Evolutionary conservation across 768 basidiomycete genomes (phyloP).

Genomic region (Sarcomyxa edulis): DNA sequence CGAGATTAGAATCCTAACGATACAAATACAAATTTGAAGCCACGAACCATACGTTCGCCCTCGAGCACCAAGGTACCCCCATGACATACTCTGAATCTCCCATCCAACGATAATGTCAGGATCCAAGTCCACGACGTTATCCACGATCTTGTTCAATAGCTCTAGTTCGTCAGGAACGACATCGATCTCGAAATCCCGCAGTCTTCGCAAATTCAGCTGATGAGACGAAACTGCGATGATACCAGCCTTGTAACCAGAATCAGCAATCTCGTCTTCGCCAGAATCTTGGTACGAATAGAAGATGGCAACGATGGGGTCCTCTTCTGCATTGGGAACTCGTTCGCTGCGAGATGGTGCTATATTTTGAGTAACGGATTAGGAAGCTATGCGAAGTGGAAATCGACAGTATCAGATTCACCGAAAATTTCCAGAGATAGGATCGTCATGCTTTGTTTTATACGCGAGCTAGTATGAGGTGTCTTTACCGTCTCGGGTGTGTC

Average conservation of each 20-base stretch:
- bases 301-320: constrained; percentile 60
- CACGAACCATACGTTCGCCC: constrained; percentile 51
- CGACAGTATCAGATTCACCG: constrained; percentile 43
- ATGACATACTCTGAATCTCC: constrained; percentile 84
- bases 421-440: constrained; percentile 82
- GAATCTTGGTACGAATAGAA: constrained; percentile 69
- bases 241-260: constrained; percentile 31
- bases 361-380: background rate
- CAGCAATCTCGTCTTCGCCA: constrained; percentile 23
- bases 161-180: constrained; percentile 69
- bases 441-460: constrained; percentile 72
- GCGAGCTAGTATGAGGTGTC: constrained; percentile 17
- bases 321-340: constrained; percentile 59
- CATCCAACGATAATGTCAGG: constrained; percentile 92
- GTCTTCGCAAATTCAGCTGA: constrained; percentile 30
- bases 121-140: constrained; percentile 71
- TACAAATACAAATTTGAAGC: constrained; percentile 20
- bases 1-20: constrained; percentile 30
- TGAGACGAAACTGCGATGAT: constrained; percentile 46
- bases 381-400: background rate
- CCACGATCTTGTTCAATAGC: constrained; percentile 70
- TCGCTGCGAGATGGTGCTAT: constrained; percentile 56
- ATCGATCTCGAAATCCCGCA: constrained; percentile 43
- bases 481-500: too few species aligned
- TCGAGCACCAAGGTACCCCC: constrained; percentile 85